Percentiles rank a stretch among this genome's conserved stretches.
phyloP scores from a whole-genome alignment of 2,329 filamentous ascomycete species.

The Fonsecaea multimorphosa region DNA sequence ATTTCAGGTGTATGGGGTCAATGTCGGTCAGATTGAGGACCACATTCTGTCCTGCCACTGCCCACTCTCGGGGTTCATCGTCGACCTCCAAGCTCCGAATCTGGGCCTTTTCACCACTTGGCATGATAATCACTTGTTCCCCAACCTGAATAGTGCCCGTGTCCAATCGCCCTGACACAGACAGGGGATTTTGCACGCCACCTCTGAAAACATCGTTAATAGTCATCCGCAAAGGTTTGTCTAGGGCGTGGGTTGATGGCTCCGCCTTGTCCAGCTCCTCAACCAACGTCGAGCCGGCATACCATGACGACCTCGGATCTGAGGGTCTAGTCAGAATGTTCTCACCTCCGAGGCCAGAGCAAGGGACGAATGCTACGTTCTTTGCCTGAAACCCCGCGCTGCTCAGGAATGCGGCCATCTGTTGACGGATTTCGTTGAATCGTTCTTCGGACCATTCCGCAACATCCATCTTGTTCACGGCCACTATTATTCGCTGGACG shows the following conservation, averaged over 20 bases:
- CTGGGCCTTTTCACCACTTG: conserved; percentile 77
- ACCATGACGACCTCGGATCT: conserved; percentile 72
- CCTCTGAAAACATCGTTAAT: conserved; percentile 86
- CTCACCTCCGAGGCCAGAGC: conserved; percentile 85
- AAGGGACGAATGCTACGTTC: conserved; percentile 84
- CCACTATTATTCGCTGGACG: conserved; percentile 84
- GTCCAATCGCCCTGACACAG: conserved; percentile 84
- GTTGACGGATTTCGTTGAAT: conserved; percentile 83
- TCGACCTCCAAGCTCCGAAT: conserved; percentile 84
- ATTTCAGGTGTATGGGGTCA: conserved; percentile 78
- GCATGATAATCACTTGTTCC: conserved; percentile 78
- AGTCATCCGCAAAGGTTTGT: conserved; percentile 82
- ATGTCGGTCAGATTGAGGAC: conserved; percentile 84
- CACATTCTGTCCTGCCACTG: conserved; percentile 87
- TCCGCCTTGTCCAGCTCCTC: conserved; percentile 85
- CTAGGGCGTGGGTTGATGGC: conserved; percentile 68
- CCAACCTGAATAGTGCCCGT: conserved; percentile 83
- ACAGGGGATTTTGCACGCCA: conserved; percentile 79
- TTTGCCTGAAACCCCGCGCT: conserved; percentile 81
- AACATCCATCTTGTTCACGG: conserved; percentile 93
- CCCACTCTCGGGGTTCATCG: conserved; percentile 75
- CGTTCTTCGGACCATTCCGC: conserved; percentile 80
- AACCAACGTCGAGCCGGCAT: conserved; percentile 77
- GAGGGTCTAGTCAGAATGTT: conserved; percentile 67
- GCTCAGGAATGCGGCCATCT: conserved; percentile 81